Conservation (phyloP, 179 eudicot genomes). For the Patellifolia procumbens region DNA sequence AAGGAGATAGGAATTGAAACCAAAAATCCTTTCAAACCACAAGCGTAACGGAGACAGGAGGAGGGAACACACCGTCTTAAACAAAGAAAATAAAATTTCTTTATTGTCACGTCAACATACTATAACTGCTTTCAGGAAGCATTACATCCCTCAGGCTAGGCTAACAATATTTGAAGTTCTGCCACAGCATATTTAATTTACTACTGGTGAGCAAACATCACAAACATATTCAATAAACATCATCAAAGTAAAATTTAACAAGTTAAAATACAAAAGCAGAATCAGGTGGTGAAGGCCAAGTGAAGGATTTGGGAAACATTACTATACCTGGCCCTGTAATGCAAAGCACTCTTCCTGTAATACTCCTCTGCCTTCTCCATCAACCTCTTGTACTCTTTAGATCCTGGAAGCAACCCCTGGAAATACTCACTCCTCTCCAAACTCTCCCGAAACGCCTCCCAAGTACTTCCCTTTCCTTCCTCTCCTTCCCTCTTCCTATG, state of each 20-base stretch:
- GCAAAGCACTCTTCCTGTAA: slow-evolving; percentile 62
- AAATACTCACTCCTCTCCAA: slow-evolving; percentile 77
- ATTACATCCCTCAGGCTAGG: neutral
- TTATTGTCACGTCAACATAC: neutral
- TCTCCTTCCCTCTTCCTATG: slow-evolving; percentile 56
- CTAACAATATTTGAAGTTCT: neutral
- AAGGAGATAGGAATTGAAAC: too few species aligned
- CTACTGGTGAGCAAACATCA: neutral
- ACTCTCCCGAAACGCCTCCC: slow-evolving; percentile 75
- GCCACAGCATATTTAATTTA: neutral
- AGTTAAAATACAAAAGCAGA: neutral
- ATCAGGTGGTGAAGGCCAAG: neutral
- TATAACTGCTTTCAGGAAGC: neutral
- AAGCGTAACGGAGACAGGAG: too few species aligned
- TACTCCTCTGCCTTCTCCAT: slow-evolving; percentile 83
- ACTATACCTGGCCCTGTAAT: slow-evolving; percentile 65
- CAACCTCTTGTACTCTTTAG: slow-evolving; percentile 69
- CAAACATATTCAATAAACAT: neutral
- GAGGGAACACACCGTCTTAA: too few species aligned
- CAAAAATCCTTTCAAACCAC: too few species aligned
- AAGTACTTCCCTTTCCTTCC: slow-evolving; percentile 80
- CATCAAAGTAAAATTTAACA: neutral
- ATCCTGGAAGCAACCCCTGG: slow-evolving; percentile 72
- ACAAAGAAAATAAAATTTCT: too few species aligned
- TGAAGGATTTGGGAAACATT: neutral